Percentiles rank a stretch among this genome's conserved stretches.
phyloP scores from a whole-genome alignment of 2,329 filamentous ascomycete species.

The Colletotrichum sp. region DNA sequence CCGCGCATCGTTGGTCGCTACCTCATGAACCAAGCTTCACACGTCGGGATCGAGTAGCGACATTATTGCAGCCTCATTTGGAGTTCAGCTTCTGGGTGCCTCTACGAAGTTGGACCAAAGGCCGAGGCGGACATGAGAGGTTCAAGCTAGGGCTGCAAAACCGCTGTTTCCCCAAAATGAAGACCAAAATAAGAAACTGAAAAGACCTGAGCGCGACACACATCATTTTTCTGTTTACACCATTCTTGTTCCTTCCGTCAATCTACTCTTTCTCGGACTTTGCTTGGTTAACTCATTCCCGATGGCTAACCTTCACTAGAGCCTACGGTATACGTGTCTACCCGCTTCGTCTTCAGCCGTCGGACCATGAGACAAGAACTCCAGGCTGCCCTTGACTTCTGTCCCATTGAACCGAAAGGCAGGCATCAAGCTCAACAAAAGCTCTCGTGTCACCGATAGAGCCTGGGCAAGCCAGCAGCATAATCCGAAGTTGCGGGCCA shows the following conservation, averaged over 20 bases:
- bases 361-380: background rate
- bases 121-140: conserved; percentile 56
- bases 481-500: background rate
- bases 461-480: background rate
- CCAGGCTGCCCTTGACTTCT: background rate
- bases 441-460: background rate
- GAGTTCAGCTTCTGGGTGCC: conserved; percentile 53
- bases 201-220: conserved; percentile 70
- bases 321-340: background rate
- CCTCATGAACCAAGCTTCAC: background rate
- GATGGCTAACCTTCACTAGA: background rate
- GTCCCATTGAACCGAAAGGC: background rate
- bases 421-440: background rate
- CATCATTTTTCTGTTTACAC: background rate
- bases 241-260: background rate
- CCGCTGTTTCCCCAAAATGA: conserved; percentile 58
- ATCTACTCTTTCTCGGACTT: background rate
- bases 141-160: conserved; percentile 38
- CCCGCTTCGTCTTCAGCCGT: background rate
- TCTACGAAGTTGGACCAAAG: conserved; percentile 61
- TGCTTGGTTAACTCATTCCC: background rate
- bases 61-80: conserved; percentile 46
- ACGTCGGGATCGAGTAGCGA: background rate
- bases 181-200: conserved; percentile 64
- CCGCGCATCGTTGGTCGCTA: background rate